These are phyloP conservation scores for Ganoderma meredithae DNA, from an alignment of 1,284 basidiomycete genomes.

Conservation along the genomic window DNA sequence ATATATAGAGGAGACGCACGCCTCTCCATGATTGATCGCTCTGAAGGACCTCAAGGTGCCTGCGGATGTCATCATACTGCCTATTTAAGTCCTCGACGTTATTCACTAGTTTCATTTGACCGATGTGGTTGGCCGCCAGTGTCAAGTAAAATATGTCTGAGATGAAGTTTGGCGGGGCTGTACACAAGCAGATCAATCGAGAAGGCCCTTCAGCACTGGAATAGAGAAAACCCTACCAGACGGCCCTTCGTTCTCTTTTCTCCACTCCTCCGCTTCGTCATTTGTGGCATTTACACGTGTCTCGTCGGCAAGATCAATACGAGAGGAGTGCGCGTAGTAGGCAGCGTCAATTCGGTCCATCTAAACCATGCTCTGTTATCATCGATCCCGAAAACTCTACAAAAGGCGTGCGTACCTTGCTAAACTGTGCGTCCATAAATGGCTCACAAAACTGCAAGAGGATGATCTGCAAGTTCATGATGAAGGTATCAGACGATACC, in stretches of 20 bases:
- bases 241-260: constrained; percentile 53
- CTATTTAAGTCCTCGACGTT: constrained; percentile 76
- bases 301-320: constrained; percentile 84
- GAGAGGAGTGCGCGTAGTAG: constrained; percentile 77
- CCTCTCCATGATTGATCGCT: constrained; percentile 83
- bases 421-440: constrained; percentile 92
- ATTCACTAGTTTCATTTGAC: constrained; percentile 82
- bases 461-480: constrained; percentile 89
- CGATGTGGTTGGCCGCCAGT: constrained; percentile 87
- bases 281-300: constrained; percentile 92
- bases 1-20: constrained; percentile 51
- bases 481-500: constrained; percentile 92
- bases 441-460: constrained; percentile 93
- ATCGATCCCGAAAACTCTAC: too few relatives aligned
- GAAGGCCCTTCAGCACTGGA: not conserved
- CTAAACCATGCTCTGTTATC: constrained; percentile 49
- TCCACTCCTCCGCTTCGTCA: constrained; percentile 83
- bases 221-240: constrained; percentile 46
- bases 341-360: constrained; percentile 91
- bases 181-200: not conserved
- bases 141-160: constrained; percentile 94
- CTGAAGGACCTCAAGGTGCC: constrained; percentile 80
- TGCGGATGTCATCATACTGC: constrained; percentile 79
- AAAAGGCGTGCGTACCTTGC: constrained; percentile 66
- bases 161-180: constrained; percentile 87